Conservation (phyloP, 495 filamentous ascomycete genomes). For the Xylaria cubensis region DNA sequence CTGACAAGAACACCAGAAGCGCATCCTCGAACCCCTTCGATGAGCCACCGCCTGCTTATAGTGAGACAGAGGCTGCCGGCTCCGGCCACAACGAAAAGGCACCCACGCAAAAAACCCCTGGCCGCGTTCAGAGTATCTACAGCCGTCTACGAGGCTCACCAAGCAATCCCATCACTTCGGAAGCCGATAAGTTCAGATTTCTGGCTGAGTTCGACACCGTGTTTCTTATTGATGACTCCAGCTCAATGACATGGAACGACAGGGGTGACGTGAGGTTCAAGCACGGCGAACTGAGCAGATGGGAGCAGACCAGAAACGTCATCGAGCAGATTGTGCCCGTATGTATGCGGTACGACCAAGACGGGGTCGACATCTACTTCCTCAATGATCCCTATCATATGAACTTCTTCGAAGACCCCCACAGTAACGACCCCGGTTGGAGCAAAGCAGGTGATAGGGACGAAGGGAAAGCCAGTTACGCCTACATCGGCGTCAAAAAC, state of each 20-base stretch:
- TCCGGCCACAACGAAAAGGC: neutral
- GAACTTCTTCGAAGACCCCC: slow-evolving; percentile 11
- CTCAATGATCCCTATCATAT: slow-evolving; percentile 62
- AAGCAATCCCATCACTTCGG: neutral
- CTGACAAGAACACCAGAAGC: slow-evolving; percentile 5
- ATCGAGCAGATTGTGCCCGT: slow-evolving; percentile 82
- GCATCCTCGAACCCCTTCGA: slow-evolving; percentile 15
- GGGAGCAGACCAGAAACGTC: slow-evolving; percentile 76
- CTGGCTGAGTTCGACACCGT: slow-evolving; percentile 77
- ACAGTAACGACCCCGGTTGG: slow-evolving; percentile 14
- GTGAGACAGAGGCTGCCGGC: neutral
- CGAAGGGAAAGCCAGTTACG: slow-evolving; percentile 41
- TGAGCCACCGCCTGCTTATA: slow-evolving; percentile 25
- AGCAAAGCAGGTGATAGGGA: neutral
- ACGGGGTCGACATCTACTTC: slow-evolving; percentile 96
- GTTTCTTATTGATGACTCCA: slow-evolving; percentile 93
- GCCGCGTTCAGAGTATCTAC: slow-evolving; percentile 23
- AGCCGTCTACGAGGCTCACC: slow-evolving; percentile 14
- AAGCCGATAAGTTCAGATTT: slow-evolving; percentile 24
- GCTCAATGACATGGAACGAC: slow-evolving; percentile 72
- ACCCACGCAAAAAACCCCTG: neutral
- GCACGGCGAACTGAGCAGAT: slow-evolving; percentile 52
- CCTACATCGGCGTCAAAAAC: slow-evolving; percentile 64
- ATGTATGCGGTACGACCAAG: slow-evolving; percentile 79
- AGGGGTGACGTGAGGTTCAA: neutral